phyloP scores from a whole-genome alignment of 495 filamentous ascomycete species.

The Physcia stellaris region DNA sequence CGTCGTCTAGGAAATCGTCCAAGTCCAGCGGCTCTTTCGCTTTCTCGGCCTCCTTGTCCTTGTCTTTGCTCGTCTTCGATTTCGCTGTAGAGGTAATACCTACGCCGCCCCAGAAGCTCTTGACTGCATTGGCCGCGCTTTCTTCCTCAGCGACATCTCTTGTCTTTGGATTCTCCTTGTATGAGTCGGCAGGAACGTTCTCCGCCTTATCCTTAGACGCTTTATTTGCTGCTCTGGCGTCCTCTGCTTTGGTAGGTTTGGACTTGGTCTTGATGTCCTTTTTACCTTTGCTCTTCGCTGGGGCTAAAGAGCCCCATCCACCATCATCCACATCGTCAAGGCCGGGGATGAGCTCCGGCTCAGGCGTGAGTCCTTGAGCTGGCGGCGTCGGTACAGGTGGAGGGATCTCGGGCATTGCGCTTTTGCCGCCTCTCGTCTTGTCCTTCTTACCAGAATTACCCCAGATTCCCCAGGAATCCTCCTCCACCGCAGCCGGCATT shows the following conservation, averaged over 20 bases:
- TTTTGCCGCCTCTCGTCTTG: conserved; percentile 28
- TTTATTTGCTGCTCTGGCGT: conserved; percentile 12
- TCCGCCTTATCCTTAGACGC: conserved; percentile 9
- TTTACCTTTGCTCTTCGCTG: conserved; percentile 17
- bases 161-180: conserved; percentile 18
- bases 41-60: conserved; percentile 22
- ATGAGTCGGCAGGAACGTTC: too few species aligned
- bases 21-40: conserved; percentile 14
- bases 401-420: conserved; percentile 29
- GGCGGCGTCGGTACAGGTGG: conserved; percentile 39
- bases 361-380: conserved; percentile 31
- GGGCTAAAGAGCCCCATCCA: conserved; percentile 24
- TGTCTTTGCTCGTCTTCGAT: conserved; percentile 26
- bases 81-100: conserved; percentile 24
- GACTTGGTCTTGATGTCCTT: conserved; percentile 24
- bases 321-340: conserved; percentile 18
- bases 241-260: conserved; percentile 5
- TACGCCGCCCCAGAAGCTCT: conserved; percentile 34
- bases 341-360: conserved; percentile 20
- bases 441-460: conserved; percentile 17
- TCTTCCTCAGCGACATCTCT: conserved; percentile 17
- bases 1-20: conserved; percentile 7
- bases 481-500: neutral
- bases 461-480: conserved; percentile 13
- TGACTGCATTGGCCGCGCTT: conserved; percentile 22